Conservation (phyloP, 2,329 filamentous ascomycete genomes). For the Sclerotinia glacialis region DNA sequence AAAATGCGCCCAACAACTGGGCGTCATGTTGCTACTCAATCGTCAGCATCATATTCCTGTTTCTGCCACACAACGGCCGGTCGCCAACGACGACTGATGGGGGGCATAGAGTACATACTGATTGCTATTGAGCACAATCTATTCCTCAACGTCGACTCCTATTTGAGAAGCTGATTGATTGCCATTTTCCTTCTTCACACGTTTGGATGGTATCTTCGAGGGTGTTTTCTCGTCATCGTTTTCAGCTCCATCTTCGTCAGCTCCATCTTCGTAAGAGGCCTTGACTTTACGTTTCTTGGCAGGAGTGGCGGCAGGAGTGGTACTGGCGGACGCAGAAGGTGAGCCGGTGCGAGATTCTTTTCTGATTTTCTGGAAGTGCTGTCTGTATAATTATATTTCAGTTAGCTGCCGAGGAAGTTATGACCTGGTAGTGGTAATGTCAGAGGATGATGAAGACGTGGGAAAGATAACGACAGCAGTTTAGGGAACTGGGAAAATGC, state of each 20-base stretch:
- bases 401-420: not conserved
- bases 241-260: not conserved
- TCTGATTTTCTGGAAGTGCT: slow-evolving; percentile 39
- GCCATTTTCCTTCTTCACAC: slow-evolving; percentile 5
- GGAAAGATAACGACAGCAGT: not conserved
- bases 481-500: not conserved
- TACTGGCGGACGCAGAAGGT: not conserved
- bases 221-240: slow-evolving; percentile 19
- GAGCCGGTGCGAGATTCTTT: slow-evolving; percentile 22
- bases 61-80: too few species aligned
- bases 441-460: not conserved
- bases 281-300: slow-evolving; percentile 15
- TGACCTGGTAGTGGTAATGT: too few species aligned
- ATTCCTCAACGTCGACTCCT: not conserved
- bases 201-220: slow-evolving; percentile 18
- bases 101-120: not conserved
- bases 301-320: slow-evolving; percentile 1
- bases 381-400: slow-evolving; percentile 29
- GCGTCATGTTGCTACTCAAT: not conserved
- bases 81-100: not conserved
- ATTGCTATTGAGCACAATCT: not conserved
- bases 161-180: not conserved
- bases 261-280: too few species aligned
- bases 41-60: not conserved
- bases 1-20: not conserved